A percentile compares a stretch with the other conserved stretches of the same genome.
These are phyloP conservation scores for Trypanosoma cruzi DNA, from an alignment of 208 protist genomes.

Conservation along the genomic window DNA sequence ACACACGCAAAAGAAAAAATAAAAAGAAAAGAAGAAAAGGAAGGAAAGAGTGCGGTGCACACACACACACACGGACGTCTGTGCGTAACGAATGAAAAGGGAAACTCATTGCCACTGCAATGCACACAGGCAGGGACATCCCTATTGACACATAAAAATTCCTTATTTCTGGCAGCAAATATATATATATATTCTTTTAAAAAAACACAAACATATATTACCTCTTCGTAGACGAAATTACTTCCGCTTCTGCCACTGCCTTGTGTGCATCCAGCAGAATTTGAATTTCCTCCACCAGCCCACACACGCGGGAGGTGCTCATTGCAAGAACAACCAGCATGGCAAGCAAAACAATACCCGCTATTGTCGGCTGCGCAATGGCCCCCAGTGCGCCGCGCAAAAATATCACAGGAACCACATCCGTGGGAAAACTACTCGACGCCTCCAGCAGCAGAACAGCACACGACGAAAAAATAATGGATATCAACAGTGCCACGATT, in stretches of 20 bases:
- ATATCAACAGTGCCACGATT: constrained; percentile 40
- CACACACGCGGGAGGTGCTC: constrained; percentile 36
- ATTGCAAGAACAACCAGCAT: constrained; percentile 49
- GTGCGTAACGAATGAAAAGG: too few relatives aligned
- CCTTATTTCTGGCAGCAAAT: too few relatives aligned
- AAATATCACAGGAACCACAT: constrained; percentile 30
- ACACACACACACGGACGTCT: too few relatives aligned
- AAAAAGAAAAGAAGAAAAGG: constrained; percentile 20
- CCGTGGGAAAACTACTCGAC: constrained; percentile 12
- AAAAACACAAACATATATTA: constrained; percentile 1
- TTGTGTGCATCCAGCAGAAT: constrained; percentile 67
- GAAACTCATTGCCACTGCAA: too few relatives aligned
- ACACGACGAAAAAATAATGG: constrained; percentile 44
- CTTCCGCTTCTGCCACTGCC: constrained; percentile 18
- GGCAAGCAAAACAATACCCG: constrained; percentile 51
- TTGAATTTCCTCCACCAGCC: constrained; percentile 69
- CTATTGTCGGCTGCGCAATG: constrained; percentile 67
- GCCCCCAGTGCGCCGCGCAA: constrained; percentile 45
- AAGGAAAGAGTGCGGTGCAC: neutral
- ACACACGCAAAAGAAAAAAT: neutral
- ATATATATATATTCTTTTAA: too few relatives aligned
- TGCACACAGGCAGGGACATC: too few relatives aligned
- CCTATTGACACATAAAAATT: neutral
- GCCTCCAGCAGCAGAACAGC: constrained; percentile 34
- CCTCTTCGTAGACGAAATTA: neutral